A percentile compares a stretch with the other conserved stretches of the same genome.
These are phyloP conservation scores for Vaccinium darrowii DNA, from an alignment of 148 eudicot species.

Conservation along the genomic window DNA sequence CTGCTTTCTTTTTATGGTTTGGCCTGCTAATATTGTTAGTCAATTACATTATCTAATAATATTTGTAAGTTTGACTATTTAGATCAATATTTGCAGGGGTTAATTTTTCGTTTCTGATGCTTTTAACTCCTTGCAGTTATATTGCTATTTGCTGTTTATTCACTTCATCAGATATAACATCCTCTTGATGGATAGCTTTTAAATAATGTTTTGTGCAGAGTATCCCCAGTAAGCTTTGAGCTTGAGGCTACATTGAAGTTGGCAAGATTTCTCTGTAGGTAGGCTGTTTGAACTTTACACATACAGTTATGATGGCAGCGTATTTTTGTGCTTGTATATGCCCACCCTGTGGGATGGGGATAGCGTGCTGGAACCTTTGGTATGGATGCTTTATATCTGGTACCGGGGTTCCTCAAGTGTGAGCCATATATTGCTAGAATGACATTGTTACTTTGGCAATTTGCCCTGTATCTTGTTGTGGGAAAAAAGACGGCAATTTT, in stretches of 20 bases:
- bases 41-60: neutral
- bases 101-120: neutral
- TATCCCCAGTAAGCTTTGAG: constrained; percentile 96
- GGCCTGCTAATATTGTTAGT: neutral
- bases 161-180: constrained; percentile 7
- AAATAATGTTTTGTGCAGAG: constrained; percentile 49
- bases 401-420: neutral
- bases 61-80: neutral
- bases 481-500: neutral
- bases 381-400: neutral
- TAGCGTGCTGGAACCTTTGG: neutral
- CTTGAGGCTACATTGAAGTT: constrained; percentile 94
- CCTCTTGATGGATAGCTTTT: constrained; percentile 1
- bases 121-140: neutral
- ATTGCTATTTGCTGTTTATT: constrained; percentile 3
- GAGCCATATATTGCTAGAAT: neutral
- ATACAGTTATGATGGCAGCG: neutral
- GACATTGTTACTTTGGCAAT: neutral
- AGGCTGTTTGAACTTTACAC: constrained; percentile 13
- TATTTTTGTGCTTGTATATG: neutral
- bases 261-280: constrained; percentile 99
- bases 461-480: neutral
- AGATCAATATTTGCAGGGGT: neutral
- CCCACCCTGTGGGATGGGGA: neutral
- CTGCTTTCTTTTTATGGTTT: neutral